Percentiles rank a stretch among this genome's conserved stretches.
Conservation (phyloP, 371 early-diverging fungal genomes). For the Blyttiomyces sp. region DNA sequence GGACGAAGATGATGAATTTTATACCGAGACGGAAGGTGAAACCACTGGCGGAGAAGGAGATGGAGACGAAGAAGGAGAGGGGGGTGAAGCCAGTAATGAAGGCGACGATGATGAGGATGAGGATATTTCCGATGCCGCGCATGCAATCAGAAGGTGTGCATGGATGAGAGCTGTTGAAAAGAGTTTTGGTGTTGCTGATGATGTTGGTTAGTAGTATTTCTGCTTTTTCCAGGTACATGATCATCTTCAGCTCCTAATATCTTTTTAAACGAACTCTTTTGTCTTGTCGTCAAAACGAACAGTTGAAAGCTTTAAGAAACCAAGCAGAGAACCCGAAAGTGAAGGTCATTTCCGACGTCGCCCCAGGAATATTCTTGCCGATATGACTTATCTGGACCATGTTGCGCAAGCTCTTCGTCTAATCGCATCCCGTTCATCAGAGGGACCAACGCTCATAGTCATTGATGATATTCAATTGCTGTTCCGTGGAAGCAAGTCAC, state of each 20-base stretch:
- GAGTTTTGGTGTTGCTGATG: constrained; percentile 7
- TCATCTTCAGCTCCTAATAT: no score
- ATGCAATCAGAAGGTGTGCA: constrained; percentile 20
- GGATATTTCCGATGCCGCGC: no score
- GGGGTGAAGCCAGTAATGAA: no score
- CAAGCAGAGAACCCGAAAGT: no score
- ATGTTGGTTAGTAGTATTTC: not conserved
- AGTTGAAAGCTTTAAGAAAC: no score
- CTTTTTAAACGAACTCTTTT: no score
- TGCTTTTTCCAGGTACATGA: no score
- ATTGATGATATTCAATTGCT: constrained; percentile 39
- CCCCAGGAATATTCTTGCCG: no score
- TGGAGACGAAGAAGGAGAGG: no score
- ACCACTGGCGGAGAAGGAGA: constrained; percentile 17
- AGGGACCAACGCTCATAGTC: constrained; percentile 25
- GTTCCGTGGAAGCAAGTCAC: constrained; percentile 22
- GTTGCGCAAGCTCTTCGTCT: constrained; percentile 34
- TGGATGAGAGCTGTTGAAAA: constrained; percentile 5
- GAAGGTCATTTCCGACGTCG: no score
- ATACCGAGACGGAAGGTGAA: constrained; percentile 21
- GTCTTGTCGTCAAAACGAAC: no score
- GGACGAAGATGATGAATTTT: constrained; percentile 8
- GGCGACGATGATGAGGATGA: no score
- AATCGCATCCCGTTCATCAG: constrained; percentile 13
- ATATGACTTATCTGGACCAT: constrained; percentile 16